These are phyloP conservation scores for Elongisporangium anandrum DNA, from an alignment of 352 stramenopile genomes.

Conservation along the genomic window DNA sequence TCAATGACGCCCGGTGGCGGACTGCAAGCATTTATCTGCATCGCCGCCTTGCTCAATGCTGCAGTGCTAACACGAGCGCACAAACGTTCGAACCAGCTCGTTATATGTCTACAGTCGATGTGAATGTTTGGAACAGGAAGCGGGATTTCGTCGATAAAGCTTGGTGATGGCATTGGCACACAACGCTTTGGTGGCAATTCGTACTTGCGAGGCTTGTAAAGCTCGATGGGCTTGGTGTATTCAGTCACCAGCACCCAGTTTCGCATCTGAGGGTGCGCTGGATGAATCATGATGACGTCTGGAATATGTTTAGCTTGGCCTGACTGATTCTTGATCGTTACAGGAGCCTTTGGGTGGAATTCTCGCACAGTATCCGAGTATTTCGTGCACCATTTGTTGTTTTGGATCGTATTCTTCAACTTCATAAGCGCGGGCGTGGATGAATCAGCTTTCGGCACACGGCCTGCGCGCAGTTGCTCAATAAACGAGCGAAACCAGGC, in stretches of 20 bases:
- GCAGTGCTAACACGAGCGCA: constrained; percentile 43
- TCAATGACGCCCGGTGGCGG: constrained; percentile 48
- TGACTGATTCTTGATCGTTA: constrained; percentile 76
- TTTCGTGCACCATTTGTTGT: constrained; percentile 54
- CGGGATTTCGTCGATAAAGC: constrained; percentile 68
- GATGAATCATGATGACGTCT: constrained; percentile 64
- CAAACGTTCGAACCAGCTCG: constrained; percentile 67
- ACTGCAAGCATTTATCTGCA: constrained; percentile 70
- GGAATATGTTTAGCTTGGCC: constrained; percentile 18
- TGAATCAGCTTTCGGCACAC: constrained; percentile 37
- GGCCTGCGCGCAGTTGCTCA: constrained; percentile 73
- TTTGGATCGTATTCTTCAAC: constrained; percentile 81
- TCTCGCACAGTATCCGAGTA: constrained; percentile 58
- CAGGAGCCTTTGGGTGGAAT: constrained; percentile 66
- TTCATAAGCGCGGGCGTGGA: constrained; percentile 62
- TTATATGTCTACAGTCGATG: constrained; percentile 56
- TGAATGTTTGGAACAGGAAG: constrained; percentile 64
- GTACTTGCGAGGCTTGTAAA: constrained; percentile 86
- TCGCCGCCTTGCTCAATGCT: constrained; percentile 44
- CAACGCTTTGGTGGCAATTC: constrained; percentile 71
- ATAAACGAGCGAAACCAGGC: constrained; percentile 90
- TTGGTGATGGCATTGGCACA: constrained; percentile 84
- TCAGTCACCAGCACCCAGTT: constrained; percentile 72
- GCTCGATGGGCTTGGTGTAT: constrained; percentile 46
- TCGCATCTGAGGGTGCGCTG: constrained; percentile 38